Percentiles rank a stretch among this genome's conserved stretches.
These are phyloP conservation scores for Aspergillus neotritici DNA, from an alignment of 2,329 filamentous ascomycete genomes.

Conservation along the genomic window DNA sequence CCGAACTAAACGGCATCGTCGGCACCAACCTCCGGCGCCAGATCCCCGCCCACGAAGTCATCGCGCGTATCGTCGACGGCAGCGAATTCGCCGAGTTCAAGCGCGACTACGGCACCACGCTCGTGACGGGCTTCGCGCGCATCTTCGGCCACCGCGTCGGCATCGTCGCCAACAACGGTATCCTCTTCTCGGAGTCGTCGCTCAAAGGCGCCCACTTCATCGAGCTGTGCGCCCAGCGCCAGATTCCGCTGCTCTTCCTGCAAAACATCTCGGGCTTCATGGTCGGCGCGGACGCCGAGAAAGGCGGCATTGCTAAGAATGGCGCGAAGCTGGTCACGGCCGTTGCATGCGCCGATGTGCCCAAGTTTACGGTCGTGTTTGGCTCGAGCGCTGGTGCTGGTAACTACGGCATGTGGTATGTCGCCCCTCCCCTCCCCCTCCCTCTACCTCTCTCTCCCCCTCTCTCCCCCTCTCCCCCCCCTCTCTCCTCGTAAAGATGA, in stretches of 20 bases:
- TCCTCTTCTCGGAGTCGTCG: conserved; percentile 81
- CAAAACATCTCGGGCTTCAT: conserved; percentile 99
- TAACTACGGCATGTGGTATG: conserved; percentile 92
- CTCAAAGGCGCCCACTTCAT: conserved; percentile 97
- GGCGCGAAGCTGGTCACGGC: conserved; percentile 95
- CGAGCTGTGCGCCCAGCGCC: conserved; percentile 83
- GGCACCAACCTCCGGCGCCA: conserved; percentile 83
- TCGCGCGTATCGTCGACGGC: conserved; percentile 86
- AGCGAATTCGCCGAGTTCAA: conserved; percentile 93
- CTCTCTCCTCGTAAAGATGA: background rate
- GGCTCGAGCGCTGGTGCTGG: conserved; percentile 88
- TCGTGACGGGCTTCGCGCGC: conserved; percentile 84
- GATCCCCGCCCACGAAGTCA: conserved; percentile 81
- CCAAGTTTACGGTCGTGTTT: conserved; percentile 96
- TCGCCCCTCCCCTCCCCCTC: conserved; percentile 12
- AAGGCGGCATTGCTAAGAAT: conserved; percentile 94
- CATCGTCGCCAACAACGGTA: conserved; percentile 93
- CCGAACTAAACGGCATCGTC: conserved; percentile 81
- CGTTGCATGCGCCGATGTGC: conserved; percentile 87
- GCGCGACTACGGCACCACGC: conserved; percentile 76
- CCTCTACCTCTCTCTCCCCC: no score
- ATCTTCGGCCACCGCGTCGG: conserved; percentile 89
- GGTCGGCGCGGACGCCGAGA: conserved; percentile 88
- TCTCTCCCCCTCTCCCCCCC: background rate
- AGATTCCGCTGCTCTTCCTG: conserved; percentile 84